Evolutionary conservation across 2,329 filamentous ascomycete species (phyloP).

Genomic region (Sclerotinia trifoliorum): DNA sequence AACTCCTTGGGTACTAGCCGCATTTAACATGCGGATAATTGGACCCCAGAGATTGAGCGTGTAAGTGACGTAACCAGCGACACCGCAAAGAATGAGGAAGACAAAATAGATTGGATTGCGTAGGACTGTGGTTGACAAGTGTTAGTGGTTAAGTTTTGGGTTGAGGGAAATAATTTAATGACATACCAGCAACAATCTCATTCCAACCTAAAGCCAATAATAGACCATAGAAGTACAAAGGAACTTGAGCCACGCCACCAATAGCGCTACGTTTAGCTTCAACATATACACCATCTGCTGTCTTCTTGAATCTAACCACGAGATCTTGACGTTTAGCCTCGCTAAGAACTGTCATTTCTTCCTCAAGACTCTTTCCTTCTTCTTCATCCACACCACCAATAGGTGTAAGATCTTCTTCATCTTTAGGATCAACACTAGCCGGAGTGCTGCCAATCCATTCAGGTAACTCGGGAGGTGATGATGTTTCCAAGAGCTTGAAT

Average conservation of each 20-base stretch:
- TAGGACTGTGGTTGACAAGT: constrained; percentile 60
- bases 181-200: constrained; percentile 87
- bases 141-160: neutral
- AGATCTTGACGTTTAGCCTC: constrained; percentile 90
- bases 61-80: constrained; percentile 85
- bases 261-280: constrained; percentile 97
- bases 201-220: constrained; percentile 96
- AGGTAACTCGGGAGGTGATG: constrained; percentile 75
- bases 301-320: constrained; percentile 95
- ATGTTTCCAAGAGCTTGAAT: constrained; percentile 76
- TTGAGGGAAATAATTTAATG: neutral
- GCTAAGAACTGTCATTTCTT: constrained; percentile 92
- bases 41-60: constrained; percentile 93
- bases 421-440: constrained; percentile 68
- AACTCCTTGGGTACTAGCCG: constrained; percentile 79
- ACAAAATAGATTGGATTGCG: constrained; percentile 93
- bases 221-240: constrained; percentile 89
- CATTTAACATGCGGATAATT: constrained; percentile 92
- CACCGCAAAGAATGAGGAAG: constrained; percentile 72
- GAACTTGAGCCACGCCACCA: constrained; percentile 89
- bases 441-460: constrained; percentile 81
- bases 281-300: constrained; percentile 94
- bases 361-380: constrained; percentile 88
- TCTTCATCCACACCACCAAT: constrained; percentile 95
- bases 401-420: constrained; percentile 84